Percentiles rank a stretch among this genome's conserved stretches.
These are phyloP conservation scores for Cercospora citrullina DNA, from an alignment of 2,329 filamentous ascomycete species.

Conservation along the genomic window DNA sequence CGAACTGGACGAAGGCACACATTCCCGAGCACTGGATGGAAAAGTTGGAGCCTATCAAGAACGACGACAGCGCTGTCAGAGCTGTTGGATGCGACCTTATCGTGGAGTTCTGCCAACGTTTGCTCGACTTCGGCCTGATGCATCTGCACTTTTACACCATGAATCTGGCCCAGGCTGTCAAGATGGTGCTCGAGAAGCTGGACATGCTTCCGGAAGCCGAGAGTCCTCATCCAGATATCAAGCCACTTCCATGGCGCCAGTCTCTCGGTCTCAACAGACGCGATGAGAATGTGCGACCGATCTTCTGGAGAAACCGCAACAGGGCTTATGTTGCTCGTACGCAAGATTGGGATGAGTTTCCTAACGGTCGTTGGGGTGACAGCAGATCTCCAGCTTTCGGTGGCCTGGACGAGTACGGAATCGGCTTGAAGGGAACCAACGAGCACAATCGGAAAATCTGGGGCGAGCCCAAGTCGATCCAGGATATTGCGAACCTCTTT, in stretches of 20 bases:
- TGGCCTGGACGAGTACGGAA: slow-evolving; percentile 89
- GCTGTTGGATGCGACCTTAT: slow-evolving; percentile 86
- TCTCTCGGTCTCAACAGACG: slow-evolving; percentile 85
- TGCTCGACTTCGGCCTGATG: slow-evolving; percentile 77
- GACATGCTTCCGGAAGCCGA: slow-evolving; percentile 79
- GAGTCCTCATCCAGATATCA: slow-evolving; percentile 45
- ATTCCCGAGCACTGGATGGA: slow-evolving; percentile 80
- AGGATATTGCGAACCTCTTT: slow-evolving; percentile 81
- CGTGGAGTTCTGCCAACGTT: slow-evolving; percentile 83
- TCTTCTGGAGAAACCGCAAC: slow-evolving; percentile 98
- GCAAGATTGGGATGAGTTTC: slow-evolving; percentile 98
- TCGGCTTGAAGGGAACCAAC: slow-evolving; percentile 90
- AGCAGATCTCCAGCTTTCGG: slow-evolving; percentile 94
- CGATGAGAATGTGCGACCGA: slow-evolving; percentile 92
- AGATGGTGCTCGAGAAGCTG: slow-evolving; percentile 90
- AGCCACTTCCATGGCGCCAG: slow-evolving; percentile 93
- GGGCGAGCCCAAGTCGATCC: slow-evolving; percentile 78
- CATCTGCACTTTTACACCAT: slow-evolving; percentile 98
- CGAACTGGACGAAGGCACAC: slow-evolving; percentile 85
- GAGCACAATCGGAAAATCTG: slow-evolving; percentile 94
- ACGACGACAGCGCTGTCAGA: slow-evolving; percentile 89
- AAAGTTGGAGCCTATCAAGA: slow-evolving; percentile 88
- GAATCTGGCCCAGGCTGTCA: slow-evolving; percentile 93
- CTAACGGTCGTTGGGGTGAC: slow-evolving; percentile 98
- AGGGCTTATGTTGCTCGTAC: slow-evolving; percentile 94